These are phyloP conservation scores for Cryptococcus sp. DNA, from an alignment of 1,284 basidiomycete genomes.

Conservation along the genomic window DNA sequence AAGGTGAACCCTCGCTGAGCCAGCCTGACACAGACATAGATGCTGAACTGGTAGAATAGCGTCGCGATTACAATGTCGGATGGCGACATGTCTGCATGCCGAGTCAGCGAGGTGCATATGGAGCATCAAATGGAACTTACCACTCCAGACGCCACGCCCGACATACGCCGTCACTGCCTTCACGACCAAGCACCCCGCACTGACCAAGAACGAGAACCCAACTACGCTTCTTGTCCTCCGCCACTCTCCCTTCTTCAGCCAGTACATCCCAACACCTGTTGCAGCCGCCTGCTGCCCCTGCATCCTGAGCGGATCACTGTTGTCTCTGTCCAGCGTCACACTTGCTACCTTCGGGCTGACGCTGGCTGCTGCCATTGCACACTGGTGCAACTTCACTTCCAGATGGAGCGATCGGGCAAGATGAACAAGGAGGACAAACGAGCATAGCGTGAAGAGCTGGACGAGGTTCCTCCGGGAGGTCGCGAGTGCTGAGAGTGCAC, in stretches of 20 bases:
- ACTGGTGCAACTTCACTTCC: constrained; percentile 51
- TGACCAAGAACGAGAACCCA: constrained; percentile 46
- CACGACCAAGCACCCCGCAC: constrained; percentile 40
- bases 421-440: constrained; percentile 72
- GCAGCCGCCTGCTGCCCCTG: constrained; percentile 1
- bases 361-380: neutral
- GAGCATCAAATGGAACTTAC: constrained; percentile 25
- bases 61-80: constrained; percentile 74
- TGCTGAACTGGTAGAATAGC: constrained; percentile 82
- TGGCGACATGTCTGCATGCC: constrained; percentile 63
- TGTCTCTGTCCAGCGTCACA: constrained; percentile 25
- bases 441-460: constrained; percentile 72
- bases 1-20: constrained; percentile 91
- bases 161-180: constrained; percentile 44
- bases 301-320: constrained; percentile 14
- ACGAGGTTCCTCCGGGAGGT: constrained; percentile 70
- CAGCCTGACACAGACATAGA: constrained; percentile 84
- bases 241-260: constrained; percentile 47
- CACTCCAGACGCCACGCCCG: constrained; percentile 43
- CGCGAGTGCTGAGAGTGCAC: constrained; percentile 61
- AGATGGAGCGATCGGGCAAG: constrained; percentile 69
- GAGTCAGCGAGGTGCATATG: neutral
- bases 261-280: constrained; percentile 24
- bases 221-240: constrained; percentile 45
- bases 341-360: neutral